Evolutionary conservation across 345 rosid species (phyloP), one percentile per base, ranked within the genome.

Genomic region (Cardamine occulta): DNA sequence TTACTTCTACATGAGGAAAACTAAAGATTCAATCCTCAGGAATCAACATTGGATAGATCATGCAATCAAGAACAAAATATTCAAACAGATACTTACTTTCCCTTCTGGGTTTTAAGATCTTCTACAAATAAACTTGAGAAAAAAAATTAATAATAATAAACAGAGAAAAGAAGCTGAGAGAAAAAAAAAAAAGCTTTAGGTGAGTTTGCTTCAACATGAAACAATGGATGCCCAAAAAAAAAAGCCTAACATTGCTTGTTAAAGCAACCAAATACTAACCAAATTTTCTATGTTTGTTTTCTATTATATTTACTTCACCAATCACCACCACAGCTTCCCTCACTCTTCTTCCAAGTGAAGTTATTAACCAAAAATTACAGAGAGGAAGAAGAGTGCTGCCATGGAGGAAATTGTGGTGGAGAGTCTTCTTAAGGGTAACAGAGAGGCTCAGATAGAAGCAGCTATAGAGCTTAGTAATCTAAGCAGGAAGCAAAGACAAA

Each of bases 181-280:
- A 17, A 82, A 52, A 79, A 80, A 79, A 61, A 74, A 80, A 66
- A 80, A 52, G 76, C 66, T 70, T 54, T 71, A 65, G 63, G 54
- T 63, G 60, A 80, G 83, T 79, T 91, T 93, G 91, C 98, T 90
- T 93, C 91, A 57, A 51, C 45, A 68, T 87, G 84, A 90, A 90
- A 89, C 93, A 89, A 89, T 82, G 88, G 94, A 88, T 90, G 67
- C 91, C 87, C 84, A 2, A 44, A 44, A 48, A 73, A 73, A 82
- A 85, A 85, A 79, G 84, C 69, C 74, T 74, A 81, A 73, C 76
- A 66, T 80, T 74, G 75, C 86, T 85, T 81, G 76, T 75, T 82
- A 80, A 86, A 88, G 96, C 91, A 84, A 86, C 80, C 85, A 66
- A 65, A 64, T 56, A 62, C 26, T 60, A 40, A 57, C 29, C 26